phyloP scores from a whole-genome alignment of 2,329 filamentous ascomycete species.

The Xylaria sp. region DNA sequence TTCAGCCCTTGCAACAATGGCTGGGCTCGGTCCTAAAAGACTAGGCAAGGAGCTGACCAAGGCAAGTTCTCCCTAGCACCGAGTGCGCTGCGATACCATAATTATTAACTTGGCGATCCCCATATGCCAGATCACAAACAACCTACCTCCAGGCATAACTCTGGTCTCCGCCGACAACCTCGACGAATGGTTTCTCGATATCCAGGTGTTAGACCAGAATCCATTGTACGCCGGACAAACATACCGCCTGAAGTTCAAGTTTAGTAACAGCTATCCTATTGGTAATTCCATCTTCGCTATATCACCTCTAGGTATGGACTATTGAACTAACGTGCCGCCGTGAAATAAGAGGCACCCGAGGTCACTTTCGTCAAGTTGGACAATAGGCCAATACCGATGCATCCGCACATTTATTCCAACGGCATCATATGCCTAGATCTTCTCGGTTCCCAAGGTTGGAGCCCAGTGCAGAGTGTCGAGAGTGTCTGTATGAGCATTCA shows the following conservation, averaged over 20 bases:
- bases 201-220: slow-evolving; percentile 88
- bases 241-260: slow-evolving; percentile 89
- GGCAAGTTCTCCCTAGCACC: slow-evolving; percentile 51
- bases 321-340: slow-evolving; percentile 30
- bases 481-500: slow-evolving; percentile 97
- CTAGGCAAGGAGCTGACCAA: slow-evolving; percentile 70
- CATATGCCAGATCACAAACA: slow-evolving; percentile 62
- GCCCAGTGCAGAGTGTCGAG: slow-evolving; percentile 95
- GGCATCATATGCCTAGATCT: slow-evolving; percentile 98
- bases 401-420: slow-evolving; percentile 98
- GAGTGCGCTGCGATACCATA: slow-evolving; percentile 1
- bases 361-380: slow-evolving; percentile 82
- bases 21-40: slow-evolving; percentile 65
- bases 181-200: slow-evolving; percentile 92
- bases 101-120: slow-evolving; percentile 11
- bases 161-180: slow-evolving; percentile 85
- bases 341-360: slow-evolving; percentile 83
- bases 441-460: slow-evolving; percentile 89
- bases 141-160: slow-evolving; percentile 75
- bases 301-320: neutral
- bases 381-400: slow-evolving; percentile 82
- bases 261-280: slow-evolving; percentile 87
- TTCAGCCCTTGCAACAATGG: slow-evolving; percentile 44
- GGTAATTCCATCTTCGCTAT: slow-evolving; percentile 62
- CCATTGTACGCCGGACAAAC: slow-evolving; percentile 84